Percentiles rank a stretch among this genome's conserved stretches.
These are phyloP conservation scores for Fusarium setosum DNA, from an alignment of 2,329 filamentous ascomycete genomes.

Conservation along the genomic window DNA sequence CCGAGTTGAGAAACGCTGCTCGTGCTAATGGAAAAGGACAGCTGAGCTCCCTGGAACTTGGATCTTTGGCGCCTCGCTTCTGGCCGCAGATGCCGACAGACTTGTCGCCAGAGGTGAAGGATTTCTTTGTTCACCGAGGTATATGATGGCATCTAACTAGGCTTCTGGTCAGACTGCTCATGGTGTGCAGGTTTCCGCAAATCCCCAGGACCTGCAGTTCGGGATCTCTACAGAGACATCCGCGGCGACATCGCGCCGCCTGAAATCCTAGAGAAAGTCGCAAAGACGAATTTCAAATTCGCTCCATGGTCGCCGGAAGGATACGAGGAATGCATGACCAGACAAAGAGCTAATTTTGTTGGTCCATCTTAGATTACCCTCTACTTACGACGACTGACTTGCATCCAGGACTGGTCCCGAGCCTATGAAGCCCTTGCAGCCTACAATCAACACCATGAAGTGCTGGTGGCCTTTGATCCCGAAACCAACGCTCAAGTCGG, in stretches of 20 bases:
- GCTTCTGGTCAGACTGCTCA: neutral
- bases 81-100: conserved; percentile 34
- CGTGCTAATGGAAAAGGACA: conserved; percentile 2
- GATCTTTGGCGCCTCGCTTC: conserved; percentile 34
- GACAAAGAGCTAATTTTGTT: conserved; percentile 35
- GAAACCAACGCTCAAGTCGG: conserved; percentile 39
- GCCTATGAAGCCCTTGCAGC: conserved; percentile 31
- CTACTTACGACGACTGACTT: neutral
- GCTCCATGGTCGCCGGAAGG: conserved; percentile 36
- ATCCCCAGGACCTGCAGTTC: neutral
- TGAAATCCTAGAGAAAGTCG: conserved; percentile 28
- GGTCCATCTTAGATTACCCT: neutral
- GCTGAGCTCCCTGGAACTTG: conserved; percentile 28
- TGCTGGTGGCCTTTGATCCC: conserved; percentile 37
- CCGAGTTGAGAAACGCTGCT: neutral
- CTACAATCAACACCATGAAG: conserved; percentile 28
- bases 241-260: conserved; percentile 9
- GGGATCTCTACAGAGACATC: conserved; percentile 36
- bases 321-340: conserved; percentile 39
- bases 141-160: neutral
- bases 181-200: conserved; percentile 14
- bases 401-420: conserved; percentile 23
- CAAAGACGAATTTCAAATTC: conserved; percentile 32
- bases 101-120: conserved; percentile 7
- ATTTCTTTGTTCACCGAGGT: conserved; percentile 36